A percentile compares a stretch with the other conserved stretches of the same genome.
These are phyloP conservation scores for Claviceps pazoutovae DNA, from an alignment of 2,329 filamentous ascomycete species.

Conservation along the genomic window DNA sequence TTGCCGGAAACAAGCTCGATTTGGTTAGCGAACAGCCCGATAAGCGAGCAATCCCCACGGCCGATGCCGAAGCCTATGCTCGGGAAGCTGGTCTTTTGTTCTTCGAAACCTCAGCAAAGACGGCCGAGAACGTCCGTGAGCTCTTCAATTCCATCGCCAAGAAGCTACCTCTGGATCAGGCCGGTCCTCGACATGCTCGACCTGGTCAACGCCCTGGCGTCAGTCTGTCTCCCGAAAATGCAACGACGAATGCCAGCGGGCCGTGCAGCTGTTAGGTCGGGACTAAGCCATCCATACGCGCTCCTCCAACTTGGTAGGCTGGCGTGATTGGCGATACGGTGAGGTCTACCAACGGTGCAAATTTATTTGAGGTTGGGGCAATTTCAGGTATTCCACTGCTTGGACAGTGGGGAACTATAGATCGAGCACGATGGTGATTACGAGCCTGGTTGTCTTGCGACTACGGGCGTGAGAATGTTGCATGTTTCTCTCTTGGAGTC, in stretches of 20 bases:
- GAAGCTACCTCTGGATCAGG: slow-evolving; percentile 93
- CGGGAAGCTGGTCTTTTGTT: slow-evolving; percentile 87
- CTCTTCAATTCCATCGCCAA: slow-evolving; percentile 96
- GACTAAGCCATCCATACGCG: neutral
- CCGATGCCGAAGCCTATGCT: slow-evolving; percentile 90
- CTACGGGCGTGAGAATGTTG: slow-evolving; percentile 16
- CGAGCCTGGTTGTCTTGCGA: slow-evolving; percentile 11
- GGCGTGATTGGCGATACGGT: slow-evolving; percentile 2
- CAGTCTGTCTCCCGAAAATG: slow-evolving; percentile 40
- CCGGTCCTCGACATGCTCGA: slow-evolving; percentile 75
- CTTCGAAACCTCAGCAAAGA: slow-evolving; percentile 98
- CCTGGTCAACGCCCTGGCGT: slow-evolving; percentile 46
- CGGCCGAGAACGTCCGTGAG: slow-evolving; percentile 87
- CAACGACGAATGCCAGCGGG: slow-evolving; percentile 42
- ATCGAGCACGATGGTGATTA: slow-evolving; percentile 12
- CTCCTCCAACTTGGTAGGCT: slow-evolving; percentile 3
- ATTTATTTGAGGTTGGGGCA: slow-evolving; percentile 8
- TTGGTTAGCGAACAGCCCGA: slow-evolving; percentile 87
- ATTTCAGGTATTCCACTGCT: slow-evolving; percentile 7
- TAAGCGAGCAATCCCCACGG: slow-evolving; percentile 80
- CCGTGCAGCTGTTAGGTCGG: slow-evolving; percentile 39
- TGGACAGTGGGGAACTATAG: slow-evolving; percentile 9
- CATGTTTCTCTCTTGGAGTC: slow-evolving; percentile 26
- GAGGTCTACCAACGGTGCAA: no score
- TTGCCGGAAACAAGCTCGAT: slow-evolving; percentile 96